Base-by-base conservation (phyloP, 2,329 filamentous ascomycete species). In the Trichoderma arundinaceum region DNA sequence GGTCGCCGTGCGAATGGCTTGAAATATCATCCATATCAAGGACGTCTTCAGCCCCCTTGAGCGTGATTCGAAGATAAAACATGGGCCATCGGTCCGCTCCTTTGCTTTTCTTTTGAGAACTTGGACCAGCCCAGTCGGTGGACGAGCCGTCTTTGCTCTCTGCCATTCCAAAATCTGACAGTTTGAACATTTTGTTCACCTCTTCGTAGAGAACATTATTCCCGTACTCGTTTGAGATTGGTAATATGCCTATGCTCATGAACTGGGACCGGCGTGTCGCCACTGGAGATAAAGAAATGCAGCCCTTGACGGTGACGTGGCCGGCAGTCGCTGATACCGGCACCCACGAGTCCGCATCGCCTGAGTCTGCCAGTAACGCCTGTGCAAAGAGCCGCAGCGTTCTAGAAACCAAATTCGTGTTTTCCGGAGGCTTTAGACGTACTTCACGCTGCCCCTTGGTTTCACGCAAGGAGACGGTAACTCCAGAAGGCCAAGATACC, bases 1-100 rank as follows among this genome's bases (percentile, higher is more conserved):
- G 68, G 12, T 79, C 79, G 44, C 78, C 80, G 1, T 80, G 75
- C 33, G 80, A 79, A 12, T 83, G 79, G 60, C 83, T 78, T 1
- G 86, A 73, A 12, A 83, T 22, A 2, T 74, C 69, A 19, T 78
- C 74, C 5, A 74, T 64, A 17, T 77, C 75, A n/a, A 81, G 76
- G 2, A 76, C 33, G n/a, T 77, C 75, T 1, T 72, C 67, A 10
- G 65, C 64, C 52, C 53, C 62, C 22, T 63, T 65, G 44, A 84
- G 72, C 2, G 82, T 78, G 41, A 97, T 85, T 33, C 86, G 86
- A n/a, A 98, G 78, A 71, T 89, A 90, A 72, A 97, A 98, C 88
- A 94, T 94, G 0, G 94, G 93, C 88, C 92, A 95, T 58, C 87
- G 85, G 72, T 97, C 92, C 9, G 94, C 80, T 0, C 88, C 83